A percentile compares a stretch with the other conserved stretches of the same genome.
These are phyloP conservation scores for Apiotrichum veenhuisii DNA, from an alignment of 1,284 basidiomycete species.

Conservation along the genomic window DNA sequence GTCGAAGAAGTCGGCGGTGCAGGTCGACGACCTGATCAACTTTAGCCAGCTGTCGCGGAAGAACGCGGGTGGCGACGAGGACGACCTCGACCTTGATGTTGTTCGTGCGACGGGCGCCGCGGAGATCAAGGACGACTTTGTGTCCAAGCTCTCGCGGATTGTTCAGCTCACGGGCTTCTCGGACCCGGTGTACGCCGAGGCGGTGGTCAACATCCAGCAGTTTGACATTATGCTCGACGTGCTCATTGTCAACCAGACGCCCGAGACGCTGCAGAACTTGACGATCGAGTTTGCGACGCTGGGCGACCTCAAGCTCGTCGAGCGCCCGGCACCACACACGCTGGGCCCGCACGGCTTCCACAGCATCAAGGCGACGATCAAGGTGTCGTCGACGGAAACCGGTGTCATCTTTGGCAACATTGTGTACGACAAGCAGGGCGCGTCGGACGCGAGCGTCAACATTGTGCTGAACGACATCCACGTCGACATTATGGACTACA, in stretches of 20 bases:
- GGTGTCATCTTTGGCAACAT: conserved; percentile 99
- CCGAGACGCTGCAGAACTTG: conserved; percentile 92
- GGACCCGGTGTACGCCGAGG: conserved; percentile 97
- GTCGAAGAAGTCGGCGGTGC: conserved; percentile 67
- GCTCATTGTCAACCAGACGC: conserved; percentile 93
- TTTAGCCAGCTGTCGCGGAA: conserved; percentile 97
- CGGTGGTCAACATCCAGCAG: conserved; percentile 95
- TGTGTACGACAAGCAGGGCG: conserved; percentile 87
- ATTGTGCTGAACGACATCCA: conserved; percentile 96
- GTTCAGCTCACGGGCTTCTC: conserved; percentile 98
- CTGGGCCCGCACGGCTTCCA: conserved; percentile 96
- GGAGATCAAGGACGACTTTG: conserved; percentile 87
- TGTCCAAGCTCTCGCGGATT: conserved; percentile 91
- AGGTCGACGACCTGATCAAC: conserved; percentile 86
- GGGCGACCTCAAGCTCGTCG: conserved; percentile 95
- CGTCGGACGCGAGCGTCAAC: conserved; percentile 69
- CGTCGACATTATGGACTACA: conserved; percentile 99
- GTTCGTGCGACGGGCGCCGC: conserved; percentile 81
- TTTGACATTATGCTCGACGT: conserved; percentile 97
- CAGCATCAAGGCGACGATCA: conserved; percentile 97
- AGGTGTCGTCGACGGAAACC: conserved; percentile 94
- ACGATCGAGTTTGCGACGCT: conserved; percentile 97
- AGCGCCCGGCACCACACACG: conserved; percentile 87
- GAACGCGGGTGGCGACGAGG: conserved; percentile 67
- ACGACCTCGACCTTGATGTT: conserved; percentile 79